Evolutionary conservation across 345 rosid genomes (phyloP), one percentile per base, ranked within the genome.

Genomic region (Pistacia integerrima): DNA sequence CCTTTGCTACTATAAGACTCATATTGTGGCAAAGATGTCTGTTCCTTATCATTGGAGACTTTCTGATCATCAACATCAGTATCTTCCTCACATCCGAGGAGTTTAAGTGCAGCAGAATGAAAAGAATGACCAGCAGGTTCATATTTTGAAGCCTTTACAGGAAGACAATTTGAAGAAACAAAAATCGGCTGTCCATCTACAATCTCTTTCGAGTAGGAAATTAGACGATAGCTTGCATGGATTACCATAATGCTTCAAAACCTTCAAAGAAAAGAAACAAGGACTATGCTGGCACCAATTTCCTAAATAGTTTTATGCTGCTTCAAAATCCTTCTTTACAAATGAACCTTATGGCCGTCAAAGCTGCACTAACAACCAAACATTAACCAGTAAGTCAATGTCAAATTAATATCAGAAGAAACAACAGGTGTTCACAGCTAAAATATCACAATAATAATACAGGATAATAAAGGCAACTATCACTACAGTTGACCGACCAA

Each of bases 91-190:
- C 84, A 89, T 49, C 99, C 99, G 71, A 82, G 75, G 14, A 97
- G 89, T 82, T 91, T 97, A 58, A 90, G 93, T 75, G 95, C 98
- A 85, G 90, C 93, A 80, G 83, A 67, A 74, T 97, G 98, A 72
- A 94, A 97, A 77, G 97, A 73, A 82, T 88, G 95, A 22, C 97
- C 99, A 77, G 99, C 98, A 64, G 99, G 98, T 77, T 97, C 99
- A 62, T 84, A 91, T 49, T 85, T 86, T 48, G 70, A 74, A 65
- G 94, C 94, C 88, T 97, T 97, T 49, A 90, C 77, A 20, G 99
- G 97, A 79, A 89, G 90, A 80, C 90, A 84, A 81, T 94, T 97
- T 33, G 99, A 97, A 78, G 87, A 86, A 77, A 86, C 87, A 77
- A 77, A 87, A 8, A 92, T 56, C 7, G 98, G 93, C 74, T 90